These are phyloP conservation scores for Sclerospora graminicola DNA, from an alignment of 352 stramenopile genomes.

Conservation along the genomic window DNA sequence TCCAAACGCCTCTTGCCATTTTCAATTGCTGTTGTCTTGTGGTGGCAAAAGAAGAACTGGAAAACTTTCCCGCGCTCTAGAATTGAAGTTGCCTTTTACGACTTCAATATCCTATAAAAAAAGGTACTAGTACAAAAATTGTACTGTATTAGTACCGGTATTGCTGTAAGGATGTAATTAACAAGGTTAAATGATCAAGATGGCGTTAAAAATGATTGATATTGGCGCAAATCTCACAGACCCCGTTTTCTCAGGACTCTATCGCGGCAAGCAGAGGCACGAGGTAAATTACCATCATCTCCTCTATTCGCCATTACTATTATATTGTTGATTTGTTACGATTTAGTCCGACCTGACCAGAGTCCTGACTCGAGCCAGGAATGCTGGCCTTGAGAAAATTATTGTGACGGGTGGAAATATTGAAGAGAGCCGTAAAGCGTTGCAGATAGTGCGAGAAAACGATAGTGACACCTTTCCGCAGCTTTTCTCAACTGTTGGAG, in stretches of 20 bases:
- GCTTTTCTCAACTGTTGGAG: slow-evolving; percentile 56
- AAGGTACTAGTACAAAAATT: no score
- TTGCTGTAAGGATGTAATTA: no score
- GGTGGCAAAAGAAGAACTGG: slow-evolving; percentile 9
- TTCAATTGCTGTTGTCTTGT: not conserved
- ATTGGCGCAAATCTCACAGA: slow-evolving; percentile 94
- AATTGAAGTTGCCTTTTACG: slow-evolving; percentile 16
- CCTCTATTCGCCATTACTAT: slow-evolving; percentile 1
- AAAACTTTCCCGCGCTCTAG: slow-evolving; percentile 11
- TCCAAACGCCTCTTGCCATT: slow-evolving; percentile 34
- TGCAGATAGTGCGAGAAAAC: slow-evolving; percentile 21
- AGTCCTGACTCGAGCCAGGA: slow-evolving; percentile 80
- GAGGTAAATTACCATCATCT: slow-evolving; percentile 21
- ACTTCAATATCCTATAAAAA: no score
- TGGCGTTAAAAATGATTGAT: slow-evolving; percentile 65
- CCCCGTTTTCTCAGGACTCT: slow-evolving; percentile 84
- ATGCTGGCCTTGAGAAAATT: slow-evolving; percentile 83
- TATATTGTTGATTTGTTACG: not conserved
- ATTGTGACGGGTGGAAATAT: slow-evolving; percentile 83
- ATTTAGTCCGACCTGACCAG: slow-evolving; percentile 70
- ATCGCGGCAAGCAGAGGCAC: slow-evolving; percentile 86
- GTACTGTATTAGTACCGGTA: no score
- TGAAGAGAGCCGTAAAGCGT: slow-evolving; percentile 26
- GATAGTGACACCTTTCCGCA: slow-evolving; percentile 12
- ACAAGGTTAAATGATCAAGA: no score